Evolutionary conservation across 2,329 filamentous ascomycete genomes (phyloP).

Genomic region (Raffaelea arxii): DNA sequence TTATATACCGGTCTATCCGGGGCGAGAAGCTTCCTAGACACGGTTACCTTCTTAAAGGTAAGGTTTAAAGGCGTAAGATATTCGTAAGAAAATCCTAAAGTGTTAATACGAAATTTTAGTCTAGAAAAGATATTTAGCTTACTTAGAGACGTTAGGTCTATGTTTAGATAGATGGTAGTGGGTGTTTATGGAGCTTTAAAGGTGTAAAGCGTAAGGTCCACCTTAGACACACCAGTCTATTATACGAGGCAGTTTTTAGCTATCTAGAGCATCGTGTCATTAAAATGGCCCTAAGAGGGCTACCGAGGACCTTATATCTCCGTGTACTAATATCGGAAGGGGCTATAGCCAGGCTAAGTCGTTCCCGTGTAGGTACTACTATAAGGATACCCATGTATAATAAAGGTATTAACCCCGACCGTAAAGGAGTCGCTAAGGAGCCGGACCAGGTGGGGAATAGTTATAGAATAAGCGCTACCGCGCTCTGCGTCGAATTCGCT

Average conservation of each 20-base stretch:
- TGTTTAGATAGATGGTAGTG: constrained; percentile 2
- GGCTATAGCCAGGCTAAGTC: constrained; percentile 11
- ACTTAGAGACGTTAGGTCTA: constrained; percentile 1
- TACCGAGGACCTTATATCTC: constrained; percentile 12
- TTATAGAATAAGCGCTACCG: constrained; percentile 14
- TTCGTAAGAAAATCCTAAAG: constrained; percentile 1
- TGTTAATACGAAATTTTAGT: not conserved
- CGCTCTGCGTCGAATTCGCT: constrained; percentile 15
- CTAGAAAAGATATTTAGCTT: not conserved
- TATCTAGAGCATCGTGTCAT: constrained; percentile 9
- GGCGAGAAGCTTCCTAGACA: constrained; percentile 8
- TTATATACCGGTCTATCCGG: constrained; percentile 15
- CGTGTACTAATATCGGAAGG: constrained; percentile 7
- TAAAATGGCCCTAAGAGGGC: constrained; percentile 9
- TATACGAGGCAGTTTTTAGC: constrained; percentile 4
- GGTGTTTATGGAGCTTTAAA: constrained; percentile 7
- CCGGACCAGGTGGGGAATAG: constrained; percentile 7
- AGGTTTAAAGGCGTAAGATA: constrained; percentile 4
- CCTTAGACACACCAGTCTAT: constrained; percentile 5
- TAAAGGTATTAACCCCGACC: constrained; percentile 10
- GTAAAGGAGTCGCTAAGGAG: constrained; percentile 11
- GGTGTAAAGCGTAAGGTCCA: constrained; percentile 11
- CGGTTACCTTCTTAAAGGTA: constrained; percentile 3
- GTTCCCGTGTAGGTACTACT: constrained; percentile 5
- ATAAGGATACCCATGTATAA: constrained; percentile 12